Evolutionary conservation across 257 asterid species (phyloP).

Genomic region (Asclepias syriaca): DNA sequence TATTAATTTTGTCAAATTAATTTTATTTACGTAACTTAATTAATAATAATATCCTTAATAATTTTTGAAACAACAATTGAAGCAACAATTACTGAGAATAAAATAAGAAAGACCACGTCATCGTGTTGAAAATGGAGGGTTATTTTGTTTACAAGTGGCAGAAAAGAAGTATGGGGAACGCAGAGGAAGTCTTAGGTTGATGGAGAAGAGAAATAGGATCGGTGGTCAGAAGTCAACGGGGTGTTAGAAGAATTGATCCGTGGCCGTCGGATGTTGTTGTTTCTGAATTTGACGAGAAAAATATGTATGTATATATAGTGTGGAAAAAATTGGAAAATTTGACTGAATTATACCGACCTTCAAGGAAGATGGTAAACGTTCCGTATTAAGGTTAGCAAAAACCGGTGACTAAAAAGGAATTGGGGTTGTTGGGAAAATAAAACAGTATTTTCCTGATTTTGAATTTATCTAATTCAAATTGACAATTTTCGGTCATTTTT

Average conservation of each 20-base stretch:
- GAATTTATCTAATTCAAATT: no score
- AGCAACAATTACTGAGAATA: no score
- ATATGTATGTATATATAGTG: not conserved
- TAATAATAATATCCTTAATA: no score
- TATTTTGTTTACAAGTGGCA: constrained; percentile 9
- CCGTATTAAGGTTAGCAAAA: not conserved
- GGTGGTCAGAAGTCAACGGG: constrained; percentile 23
- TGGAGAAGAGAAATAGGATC: not conserved
- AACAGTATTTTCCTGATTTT: no score
- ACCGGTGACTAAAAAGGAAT: constrained; percentile 1
- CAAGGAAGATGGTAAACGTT: constrained; percentile 2
- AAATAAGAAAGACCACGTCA: not conserved
- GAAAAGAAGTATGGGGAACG: not conserved
- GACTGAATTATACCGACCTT: constrained; percentile 25
- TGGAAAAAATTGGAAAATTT: not conserved
- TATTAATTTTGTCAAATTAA: no score
- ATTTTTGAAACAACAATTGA: no score
- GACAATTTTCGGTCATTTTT: no score
- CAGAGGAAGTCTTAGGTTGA: not conserved
- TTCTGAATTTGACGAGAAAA: not conserved
- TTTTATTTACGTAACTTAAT: no score
- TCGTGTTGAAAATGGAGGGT: constrained; percentile 7
- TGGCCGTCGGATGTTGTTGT: not conserved
- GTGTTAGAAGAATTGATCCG: not conserved
- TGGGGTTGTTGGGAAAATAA: constrained; percentile 1